Evolutionary conservation across 768 basidiomycete genomes (phyloP).

Genomic region (Sutorius australiensis): DNA sequence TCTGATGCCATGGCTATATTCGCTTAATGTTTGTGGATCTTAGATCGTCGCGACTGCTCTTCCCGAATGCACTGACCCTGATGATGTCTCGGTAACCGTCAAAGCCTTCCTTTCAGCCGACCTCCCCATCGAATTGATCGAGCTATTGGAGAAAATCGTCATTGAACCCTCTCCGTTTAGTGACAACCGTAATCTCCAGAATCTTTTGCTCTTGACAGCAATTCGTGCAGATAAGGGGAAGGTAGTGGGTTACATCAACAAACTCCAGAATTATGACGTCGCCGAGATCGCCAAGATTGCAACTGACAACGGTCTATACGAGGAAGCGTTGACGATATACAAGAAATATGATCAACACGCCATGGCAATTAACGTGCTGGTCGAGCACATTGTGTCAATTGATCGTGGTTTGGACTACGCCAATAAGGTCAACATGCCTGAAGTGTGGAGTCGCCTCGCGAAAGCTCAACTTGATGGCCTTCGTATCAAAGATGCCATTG

Average conservation of each 20-base stretch:
- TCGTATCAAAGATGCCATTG: constrained; percentile 96
- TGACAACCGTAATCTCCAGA: constrained; percentile 96
- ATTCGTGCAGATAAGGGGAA: constrained; percentile 98
- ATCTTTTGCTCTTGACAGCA: constrained; percentile 89
- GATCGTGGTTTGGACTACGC: constrained; percentile 96
- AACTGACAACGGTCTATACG: constrained; percentile 90
- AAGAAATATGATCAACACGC: constrained; percentile 96
- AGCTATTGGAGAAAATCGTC: constrained; percentile 97
- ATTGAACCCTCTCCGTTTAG: constrained; percentile 96
- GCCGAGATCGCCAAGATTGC: constrained; percentile 96
- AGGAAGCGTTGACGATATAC: constrained; percentile 96
- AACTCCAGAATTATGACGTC: constrained; percentile 91
- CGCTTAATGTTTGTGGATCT: not conserved
- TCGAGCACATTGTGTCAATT: constrained; percentile 96
- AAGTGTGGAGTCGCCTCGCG: constrained; percentile 96
- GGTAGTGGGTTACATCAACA: constrained; percentile 97
- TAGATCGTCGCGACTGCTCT: constrained; percentile 92
- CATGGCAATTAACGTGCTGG: constrained; percentile 94
- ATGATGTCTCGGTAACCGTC: constrained; percentile 97
- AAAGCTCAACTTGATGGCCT: constrained; percentile 98
- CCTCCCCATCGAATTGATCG: constrained; percentile 94
- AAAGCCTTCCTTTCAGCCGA: constrained; percentile 98
- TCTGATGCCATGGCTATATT: not conserved
- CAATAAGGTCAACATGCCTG: constrained; percentile 92
- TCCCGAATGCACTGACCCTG: constrained; percentile 95